Evolutionary conservation across 2,329 filamentous ascomycete species (phyloP), one percentile per base, ranked within the genome.

Genomic region (Aspergillus floridensis): DNA sequence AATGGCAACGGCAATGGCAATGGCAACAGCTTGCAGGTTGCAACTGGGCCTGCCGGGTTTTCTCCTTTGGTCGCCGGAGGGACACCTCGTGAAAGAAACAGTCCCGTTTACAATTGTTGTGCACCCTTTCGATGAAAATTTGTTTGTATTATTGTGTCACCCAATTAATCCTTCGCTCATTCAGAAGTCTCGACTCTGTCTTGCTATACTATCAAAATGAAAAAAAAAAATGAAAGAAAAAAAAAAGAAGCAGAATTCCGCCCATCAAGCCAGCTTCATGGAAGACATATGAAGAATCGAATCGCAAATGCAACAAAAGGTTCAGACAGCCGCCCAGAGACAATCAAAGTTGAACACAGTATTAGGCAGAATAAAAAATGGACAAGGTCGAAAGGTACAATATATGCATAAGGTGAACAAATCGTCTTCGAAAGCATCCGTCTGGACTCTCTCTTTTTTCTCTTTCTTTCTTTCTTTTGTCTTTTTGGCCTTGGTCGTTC

Each of bases 281-380:
- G 53, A 32, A 21, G 24, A 29, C n/a, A 22, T 47, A 19, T 32
- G 11, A 48, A 58, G 11, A 54, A 57, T 58, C 5, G 48, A 60
- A 47, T 47, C 47, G 38, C 31, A 62, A 53, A 48, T 49, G 56
- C 54, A 52, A 63, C 12, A 35, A 38, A 62, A 60, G 22, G 51
- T 55, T 59, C 59, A 65, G 59, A 63, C 61, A 63, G 48, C 63
- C 63, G 49, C 58, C 61, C 52, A 44, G 46, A 59, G 38, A 49
- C 22, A 46, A 53, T 22, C 26, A 52, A 51, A 51, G 35, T 26
- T 29, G 8, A 53, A 38, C 7, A 44, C 7, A 52, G 38, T 35
- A 52, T 49, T 24, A 56, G 49, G 53, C 54, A 59, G 57, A 47
- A 49, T 26, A 49, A 58, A 60, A 60, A 49, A 38, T n/a, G 47